Conservation (phyloP, 495 filamentous ascomycete species). For the Xylaria intraflava region DNA sequence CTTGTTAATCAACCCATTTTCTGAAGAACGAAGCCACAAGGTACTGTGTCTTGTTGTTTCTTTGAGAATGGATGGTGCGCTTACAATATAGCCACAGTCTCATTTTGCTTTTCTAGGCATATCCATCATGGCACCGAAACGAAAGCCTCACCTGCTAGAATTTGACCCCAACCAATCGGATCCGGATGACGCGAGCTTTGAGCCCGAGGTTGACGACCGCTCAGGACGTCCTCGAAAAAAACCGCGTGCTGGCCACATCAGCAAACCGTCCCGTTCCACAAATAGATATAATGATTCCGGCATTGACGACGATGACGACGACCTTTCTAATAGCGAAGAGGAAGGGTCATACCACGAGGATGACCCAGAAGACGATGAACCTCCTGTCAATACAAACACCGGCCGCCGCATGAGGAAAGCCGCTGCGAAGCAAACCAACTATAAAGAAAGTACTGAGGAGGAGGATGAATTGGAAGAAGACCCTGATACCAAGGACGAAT, state of each 20-base stretch:
- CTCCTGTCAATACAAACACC: slow-evolving; percentile 53
- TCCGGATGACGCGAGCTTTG: slow-evolving; percentile 74
- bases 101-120: background rate
- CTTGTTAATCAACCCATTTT: background rate
- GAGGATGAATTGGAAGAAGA: slow-evolving; percentile 29
- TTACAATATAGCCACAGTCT: background rate
- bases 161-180: slow-evolving; percentile 81
- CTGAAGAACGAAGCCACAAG: background rate
- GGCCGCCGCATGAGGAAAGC: slow-evolving; percentile 64
- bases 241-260: slow-evolving; percentile 23
- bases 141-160: slow-evolving; percentile 53
- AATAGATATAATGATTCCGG: slow-evolving; percentile 51
- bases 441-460: slow-evolving; percentile 41
- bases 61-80: background rate
- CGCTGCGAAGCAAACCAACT: slow-evolving; percentile 41
- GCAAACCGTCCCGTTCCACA: slow-evolving; percentile 31
- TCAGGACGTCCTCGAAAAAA: slow-evolving; percentile 39
- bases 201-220: slow-evolving; percentile 36
- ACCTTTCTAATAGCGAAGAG: slow-evolving; percentile 45
- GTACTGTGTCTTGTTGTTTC: background rate
- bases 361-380: slow-evolving; percentile 57
- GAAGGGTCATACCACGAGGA: slow-evolving; percentile 58
- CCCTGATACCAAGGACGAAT: slow-evolving; percentile 26
- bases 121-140: slow-evolving; percentile 51
- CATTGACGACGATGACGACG: slow-evolving; percentile 60